A percentile compares a stretch with the other conserved stretches of the same genome.
phyloP scores from a whole-genome alignment of 768 basidiomycete species.

The Hericium erinaceus region DNA sequence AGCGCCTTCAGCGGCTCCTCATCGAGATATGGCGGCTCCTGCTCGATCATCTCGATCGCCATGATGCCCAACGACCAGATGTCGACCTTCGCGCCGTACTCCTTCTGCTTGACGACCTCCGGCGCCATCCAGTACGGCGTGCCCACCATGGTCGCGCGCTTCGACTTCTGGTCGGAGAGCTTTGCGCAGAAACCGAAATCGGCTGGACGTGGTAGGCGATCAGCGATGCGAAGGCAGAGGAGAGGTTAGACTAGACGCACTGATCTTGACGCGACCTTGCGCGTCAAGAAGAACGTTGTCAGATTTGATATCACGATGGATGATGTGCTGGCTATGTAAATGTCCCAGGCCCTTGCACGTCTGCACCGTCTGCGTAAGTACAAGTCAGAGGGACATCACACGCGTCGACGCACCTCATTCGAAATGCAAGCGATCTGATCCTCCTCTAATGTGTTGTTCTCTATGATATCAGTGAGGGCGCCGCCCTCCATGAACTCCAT shows the following conservation, averaged over 20 bases:
- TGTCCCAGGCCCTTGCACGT: conserved; percentile 94
- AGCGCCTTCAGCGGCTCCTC: conserved; percentile 93
- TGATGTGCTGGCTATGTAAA: conserved; percentile 88
- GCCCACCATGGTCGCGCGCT: conserved; percentile 97
- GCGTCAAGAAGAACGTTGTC: conserved; percentile 93
- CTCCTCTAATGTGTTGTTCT: conserved; percentile 91
- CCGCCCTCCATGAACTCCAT: conserved; percentile 99
- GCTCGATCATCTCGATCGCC: conserved; percentile 99
- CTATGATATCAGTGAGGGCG: conserved; percentile 94
- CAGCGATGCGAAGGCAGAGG: background rate
- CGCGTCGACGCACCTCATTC: conserved; percentile 58
- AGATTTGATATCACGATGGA: conserved; percentile 95
- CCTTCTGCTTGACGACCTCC: conserved; percentile 96
- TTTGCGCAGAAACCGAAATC: conserved; percentile 98
- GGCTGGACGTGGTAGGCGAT: conserved; percentile 36
- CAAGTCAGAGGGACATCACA: background rate
- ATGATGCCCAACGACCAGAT: conserved; percentile 97
- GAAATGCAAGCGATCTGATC: conserved; percentile 91
- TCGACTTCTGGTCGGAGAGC: conserved; percentile 91
- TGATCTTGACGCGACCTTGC: conserved; percentile 93
- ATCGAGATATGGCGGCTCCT: conserved; percentile 91
- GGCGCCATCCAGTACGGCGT: conserved; percentile 99
- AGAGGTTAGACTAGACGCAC: conserved; percentile 38
- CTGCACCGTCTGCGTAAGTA: conserved; percentile 27
- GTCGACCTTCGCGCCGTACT: conserved; percentile 94